Evolutionary conservation across 441 rosid species (phyloP), one percentile per base, ranked within the genome.

Genomic region (Populus hybrid): DNA sequence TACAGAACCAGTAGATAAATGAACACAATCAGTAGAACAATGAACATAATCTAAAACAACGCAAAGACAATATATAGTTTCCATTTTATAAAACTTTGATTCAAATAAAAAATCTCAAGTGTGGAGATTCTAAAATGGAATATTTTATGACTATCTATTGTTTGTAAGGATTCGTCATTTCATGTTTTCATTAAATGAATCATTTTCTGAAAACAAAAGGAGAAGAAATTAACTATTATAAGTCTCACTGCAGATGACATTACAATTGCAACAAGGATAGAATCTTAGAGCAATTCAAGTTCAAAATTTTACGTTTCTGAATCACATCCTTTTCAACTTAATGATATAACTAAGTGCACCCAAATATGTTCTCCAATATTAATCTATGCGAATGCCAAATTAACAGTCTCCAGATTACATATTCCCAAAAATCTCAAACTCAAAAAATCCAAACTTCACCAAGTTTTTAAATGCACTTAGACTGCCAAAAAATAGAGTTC

Each of bases 381-480:
- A 73, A 74, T 46, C 46, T n/a, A 54, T 21, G 7, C 14, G 59
- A 34, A 50, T 14, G 5, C 34, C 57, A 57, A 73, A 30, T 38
- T 70, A 66, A 71, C 24, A 63, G 46, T 42, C 32, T 67, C 46
- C 77, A 70, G 77, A 42, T 61, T 23, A 70, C 57, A 73, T 30
- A 10, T 20, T 50, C 42, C 32, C 16, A 72, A 67, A 74, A 42
- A 10, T 35, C 28, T 40, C 57, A 59, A 73, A 73, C 65, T 73
- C 57, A 46, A 46, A 42, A 72, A 38, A 78, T 72, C 66, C 66
- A 67, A 8, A 46, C 24, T 0, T 46, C 32, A 28, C 10, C 1
- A 26, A 32, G 32, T 23, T n/a, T 73, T 21, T 73, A 46, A 14
- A 16, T 12, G 18, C 57, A 16, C 18, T 14, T 46, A 46, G 36